Evolutionary conservation across 202 grass and related monocot species (phyloP), one percentile per base, ranked within the genome.

Genomic region (Carex arenaria): DNA sequence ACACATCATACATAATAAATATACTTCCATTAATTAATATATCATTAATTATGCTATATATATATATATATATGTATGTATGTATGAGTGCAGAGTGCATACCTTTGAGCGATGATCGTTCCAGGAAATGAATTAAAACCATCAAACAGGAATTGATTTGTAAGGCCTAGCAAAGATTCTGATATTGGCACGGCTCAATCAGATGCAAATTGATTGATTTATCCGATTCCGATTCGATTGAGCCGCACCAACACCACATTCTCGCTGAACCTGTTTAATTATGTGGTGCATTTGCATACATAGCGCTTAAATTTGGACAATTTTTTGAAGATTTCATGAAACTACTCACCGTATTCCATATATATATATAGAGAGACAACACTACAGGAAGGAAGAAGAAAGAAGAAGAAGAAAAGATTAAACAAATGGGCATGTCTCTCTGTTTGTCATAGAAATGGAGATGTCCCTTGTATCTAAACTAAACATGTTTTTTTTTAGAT

Each of bases 111-210:
- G n/a, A 26, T 26, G 69, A 72, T 45, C 11, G 2, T 45, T 18
- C n/a, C 67, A 23, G 66, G n/a, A 69, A 36, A 34, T 42, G 6
- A 10, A 49, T 10, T 5, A 49, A 4, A 10, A 10, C 1, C 4
- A 26, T 55, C 17, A 0, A 40, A 19, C 34, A 19, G 14, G 34
- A 69, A 69, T 69, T 19, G 34, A 47, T 55, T 75, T 5, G 23
- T 75, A 75, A 75, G 23, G 77, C 77, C 56, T 26, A 80, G 77
- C 56, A 80, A 63, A 80, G 77, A 80, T 80, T 80, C 18, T 80
- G 77, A 26, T 80, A 80, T 62, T 80, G 77, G 77, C 77, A 80
- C 77, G 77, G 77, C 77, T 80, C 77, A 80, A 80, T 80, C 77
- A 80, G 77, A 80, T 42, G 56, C 56, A 62, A 80, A 80, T 80